These are phyloP conservation scores for Neurospora sp. DNA, from an alignment of 2,329 filamentous ascomycete genomes.

Conservation along the genomic window DNA sequence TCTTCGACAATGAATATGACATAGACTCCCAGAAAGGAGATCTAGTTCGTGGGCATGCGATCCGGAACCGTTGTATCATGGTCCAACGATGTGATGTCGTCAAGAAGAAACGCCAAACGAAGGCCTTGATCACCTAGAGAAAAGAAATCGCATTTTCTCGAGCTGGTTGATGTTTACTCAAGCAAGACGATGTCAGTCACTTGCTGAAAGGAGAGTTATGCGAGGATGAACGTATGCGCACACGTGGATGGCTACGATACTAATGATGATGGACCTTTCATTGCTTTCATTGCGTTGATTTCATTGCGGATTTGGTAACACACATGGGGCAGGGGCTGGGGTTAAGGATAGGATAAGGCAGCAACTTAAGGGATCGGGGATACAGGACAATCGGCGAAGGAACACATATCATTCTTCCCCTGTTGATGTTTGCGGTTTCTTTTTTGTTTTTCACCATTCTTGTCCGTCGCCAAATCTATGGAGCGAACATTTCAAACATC, in stretches of 20 bases:
- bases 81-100: not conserved
- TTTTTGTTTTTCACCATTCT: not conserved
- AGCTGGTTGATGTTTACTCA: not conserved
- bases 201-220: not conserved
- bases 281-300: not conserved
- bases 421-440: not conserved
- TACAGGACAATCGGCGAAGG: not conserved
- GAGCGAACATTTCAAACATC: not conserved
- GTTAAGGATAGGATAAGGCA: not conserved
- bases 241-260: not conserved
- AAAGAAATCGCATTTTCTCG: not conserved
- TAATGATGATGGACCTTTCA: not conserved
- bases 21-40: constrained; percentile 2
- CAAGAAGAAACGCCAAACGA: not conserved
- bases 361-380: not conserved
- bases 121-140: not conserved
- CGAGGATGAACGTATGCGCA: not conserved
- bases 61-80: not conserved
- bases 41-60: not conserved
- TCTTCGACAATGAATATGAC: constrained; percentile 37
- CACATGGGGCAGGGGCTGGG: not conserved
- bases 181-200: not conserved
- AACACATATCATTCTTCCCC: not conserved
- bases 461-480: not conserved
- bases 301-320: not conserved